Conservation (phyloP, 1,139 yeast species). For the Taphrina pruni region DNA sequence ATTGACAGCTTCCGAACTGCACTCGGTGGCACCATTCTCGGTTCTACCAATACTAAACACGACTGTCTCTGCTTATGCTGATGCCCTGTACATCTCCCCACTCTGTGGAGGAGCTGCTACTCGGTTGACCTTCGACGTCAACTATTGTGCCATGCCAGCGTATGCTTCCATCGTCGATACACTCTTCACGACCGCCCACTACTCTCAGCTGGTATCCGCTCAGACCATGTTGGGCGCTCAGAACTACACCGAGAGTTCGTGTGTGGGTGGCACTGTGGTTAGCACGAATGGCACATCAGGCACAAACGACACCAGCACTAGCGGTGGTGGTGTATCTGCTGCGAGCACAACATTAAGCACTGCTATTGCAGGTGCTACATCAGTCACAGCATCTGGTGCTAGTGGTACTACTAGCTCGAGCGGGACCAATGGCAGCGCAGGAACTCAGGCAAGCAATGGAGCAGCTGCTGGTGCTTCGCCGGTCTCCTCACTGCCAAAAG, state of each 20-base stretch:
- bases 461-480: neutral
- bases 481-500: neutral
- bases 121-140: constrained; percentile 10
- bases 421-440: neutral
- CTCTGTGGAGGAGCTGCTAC: constrained; percentile 13
- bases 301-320: constrained; percentile 5
- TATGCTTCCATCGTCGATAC: constrained; percentile 5
- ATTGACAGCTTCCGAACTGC: constrained; percentile 16
- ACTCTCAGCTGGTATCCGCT: constrained; percentile 2
- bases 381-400: neutral
- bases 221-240: constrained; percentile 9
- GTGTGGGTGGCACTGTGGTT: constrained; percentile 8
- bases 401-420: neutral
- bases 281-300: neutral
- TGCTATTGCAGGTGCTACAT: neutral
- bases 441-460: neutral
- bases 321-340: neutral
- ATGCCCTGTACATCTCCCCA: neutral
- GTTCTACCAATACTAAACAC: neutral
- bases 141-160: constrained; percentile 7
- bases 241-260: constrained; percentile 10
- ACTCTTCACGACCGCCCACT: constrained; percentile 13
- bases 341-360: neutral
- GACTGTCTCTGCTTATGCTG: constrained; percentile 15
- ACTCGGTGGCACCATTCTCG: constrained; percentile 16